Percentiles rank a stretch among this genome's conserved stretches.
phyloP scores from a whole-genome alignment of 78 protist species.

The Carpediemonas membranifera region DNA sequence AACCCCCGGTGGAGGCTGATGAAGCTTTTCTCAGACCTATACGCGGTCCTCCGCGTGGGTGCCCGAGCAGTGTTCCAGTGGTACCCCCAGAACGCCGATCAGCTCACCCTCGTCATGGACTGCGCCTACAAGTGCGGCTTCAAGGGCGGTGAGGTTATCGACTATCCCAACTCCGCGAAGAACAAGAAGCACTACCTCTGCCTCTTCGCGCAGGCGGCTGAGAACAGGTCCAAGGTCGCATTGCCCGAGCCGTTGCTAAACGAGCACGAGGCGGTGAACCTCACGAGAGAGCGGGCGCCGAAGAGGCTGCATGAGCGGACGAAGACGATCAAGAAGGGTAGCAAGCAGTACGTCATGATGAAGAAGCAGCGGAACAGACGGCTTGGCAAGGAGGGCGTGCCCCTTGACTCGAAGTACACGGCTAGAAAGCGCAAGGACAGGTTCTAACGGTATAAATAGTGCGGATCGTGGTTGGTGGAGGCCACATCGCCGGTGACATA shows the following conservation, averaged over 20 bases:
- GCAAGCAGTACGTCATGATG: not conserved
- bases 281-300: too few relatives aligned
- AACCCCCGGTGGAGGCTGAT: slow-evolving; percentile 56
- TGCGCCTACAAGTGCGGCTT: slow-evolving; percentile 77
- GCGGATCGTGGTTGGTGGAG: too few relatives aligned
- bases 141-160: slow-evolving; percentile 84
- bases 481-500: too few relatives aligned
- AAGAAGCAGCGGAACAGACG: not conserved
- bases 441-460: too few relatives aligned
- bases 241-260: too few relatives aligned
- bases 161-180: slow-evolving; percentile 77
- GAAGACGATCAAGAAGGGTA: not conserved
- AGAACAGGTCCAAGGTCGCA: too few relatives aligned
- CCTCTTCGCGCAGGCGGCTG: too few relatives aligned
- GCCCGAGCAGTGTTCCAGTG: slow-evolving; percentile 63
- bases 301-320: too few relatives aligned
- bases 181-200: slow-evolving; percentile 70
- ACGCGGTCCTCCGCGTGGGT: slow-evolving; percentile 38
- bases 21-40: slow-evolving; percentile 72
- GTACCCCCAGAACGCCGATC: slow-evolving; percentile 78
- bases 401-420: not conserved
- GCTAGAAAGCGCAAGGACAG: not conserved
- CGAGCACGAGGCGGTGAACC: too few relatives aligned
- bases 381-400: not conserved
- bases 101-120: slow-evolving; percentile 54